Base-by-base conservation (phyloP, 2,329 filamentous ascomycete genomes). In the Dactylonectria macrodidyma region DNA sequence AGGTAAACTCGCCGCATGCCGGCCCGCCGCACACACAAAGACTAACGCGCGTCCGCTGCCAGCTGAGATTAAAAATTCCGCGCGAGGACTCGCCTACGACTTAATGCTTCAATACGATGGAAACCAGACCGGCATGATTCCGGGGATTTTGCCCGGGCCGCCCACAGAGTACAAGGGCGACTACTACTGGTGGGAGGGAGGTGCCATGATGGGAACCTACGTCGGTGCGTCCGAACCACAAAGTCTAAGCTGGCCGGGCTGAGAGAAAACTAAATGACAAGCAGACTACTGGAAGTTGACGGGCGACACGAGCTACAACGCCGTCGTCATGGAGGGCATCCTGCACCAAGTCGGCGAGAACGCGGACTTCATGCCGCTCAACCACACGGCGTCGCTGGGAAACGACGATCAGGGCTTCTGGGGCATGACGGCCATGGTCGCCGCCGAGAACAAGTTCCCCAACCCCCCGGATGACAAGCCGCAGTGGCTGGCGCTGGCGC, bases 121-220 rank as follows among this genome's bases (percentile, higher is more conserved):
- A 65, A 86, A 88, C 71, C 73, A 82, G 65, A 80, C 85, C 1
- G 87, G 87, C 61, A 80, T 83, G 75, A 86, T 85, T 16, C 87
- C 88, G 8, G 88, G 88, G 38, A 89, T 89, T 72, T 78, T 90
- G 11, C 87, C 88, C 1, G 88, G 87, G 0, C 88, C 88, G 61
- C 88, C 88, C 71, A 76, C 78, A 1, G 76, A 77, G 36, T 70
- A 77, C 16, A 77, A 76, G 59, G 87, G 87, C 70, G 84, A 87
- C 68, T 92, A 91, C 78, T 93, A 93, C 84, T 94, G 91, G 91
- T 94, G 91, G 91, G 89, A 93, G 77, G 89, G 89, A 5, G 89
- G 90, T 59, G 89, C 90, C 14, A 84, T 94, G 81, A 92, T 92
- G 85, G 89, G 90, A 69, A 88, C 90, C 1, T 82, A 92, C 73